Evolutionary conservation across 129 eudicot genomes (phyloP), one percentile per base, ranked within the genome.

Genomic region (Kitagawia praeruptora): DNA sequence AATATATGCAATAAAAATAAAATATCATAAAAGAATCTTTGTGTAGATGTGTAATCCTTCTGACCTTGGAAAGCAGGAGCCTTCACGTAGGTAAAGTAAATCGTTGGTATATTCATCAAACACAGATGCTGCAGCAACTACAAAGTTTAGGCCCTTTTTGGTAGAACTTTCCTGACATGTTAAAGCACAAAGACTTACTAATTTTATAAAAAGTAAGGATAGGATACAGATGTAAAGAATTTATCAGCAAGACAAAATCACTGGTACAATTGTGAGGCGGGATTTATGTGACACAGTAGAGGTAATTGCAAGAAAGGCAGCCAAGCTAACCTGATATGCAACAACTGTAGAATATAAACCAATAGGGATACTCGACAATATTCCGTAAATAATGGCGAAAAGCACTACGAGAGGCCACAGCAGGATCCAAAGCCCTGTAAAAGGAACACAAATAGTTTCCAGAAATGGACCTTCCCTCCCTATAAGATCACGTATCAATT

Each of bases 391-490:
- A 69, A 66, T 25, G 12, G 74, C 81, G 4, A 77, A 54, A 6
- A 77, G 27, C 44, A 82, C 85, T 14, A 71, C 23, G 21, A 70
- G 4, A 31, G 81, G 85, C 85, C 85, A 82, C 39, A 82, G 61
- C 19, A 82, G 37, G 70, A 82, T 82, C 81, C 81, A 77, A 77
- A 82, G 63, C 18, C 85, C 85, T 34, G 85, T 81, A 56, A 82
- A 82, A 46, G 85, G 85, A 45, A 82, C 74, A 38, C 85, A 82
- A 27, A 82, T 75, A 67, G 78, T 77, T 70, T 82, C 81, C 34
- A 82, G 64, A 39, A 82, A 82, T 21, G 85, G 85, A 16, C 85
- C 85, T 40, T 82, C 85, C 46, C 85, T 77, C 64, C 85, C 85
- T 18, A 82, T 63, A 37, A 82, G 78, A 82, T 82, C 85, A 53